Percentiles rank a stretch among this genome's conserved stretches.
Conservation (phyloP, 2,329 filamentous ascomycete genomes). For the Raffaelea arxii region DNA sequence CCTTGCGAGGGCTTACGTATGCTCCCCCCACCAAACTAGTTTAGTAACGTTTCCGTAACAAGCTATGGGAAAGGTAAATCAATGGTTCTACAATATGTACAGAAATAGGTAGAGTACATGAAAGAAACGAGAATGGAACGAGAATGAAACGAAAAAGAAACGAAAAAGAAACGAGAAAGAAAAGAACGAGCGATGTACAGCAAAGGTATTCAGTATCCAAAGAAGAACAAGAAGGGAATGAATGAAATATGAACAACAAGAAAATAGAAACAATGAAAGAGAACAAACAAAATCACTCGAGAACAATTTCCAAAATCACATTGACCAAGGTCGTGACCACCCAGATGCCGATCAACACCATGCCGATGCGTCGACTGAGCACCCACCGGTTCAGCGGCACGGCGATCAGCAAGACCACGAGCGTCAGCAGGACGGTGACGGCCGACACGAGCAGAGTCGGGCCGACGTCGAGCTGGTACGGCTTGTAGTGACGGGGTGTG, state of each 20-base stretch:
- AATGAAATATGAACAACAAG: neutral
- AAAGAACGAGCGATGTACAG: neutral
- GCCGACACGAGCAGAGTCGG: slow-evolving; percentile 79
- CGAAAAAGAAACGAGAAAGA: neutral
- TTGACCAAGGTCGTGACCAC: slow-evolving; percentile 69
- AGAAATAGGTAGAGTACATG: neutral
- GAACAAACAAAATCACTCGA: slow-evolving; percentile 15
- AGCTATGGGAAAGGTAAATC: neutral
- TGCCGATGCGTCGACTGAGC: slow-evolving; percentile 74
- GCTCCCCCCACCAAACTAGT: too few species aligned
- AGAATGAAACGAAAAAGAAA: neutral
- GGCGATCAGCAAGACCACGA: slow-evolving; percentile 66
- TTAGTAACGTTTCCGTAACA: too few species aligned
- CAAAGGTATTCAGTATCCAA: neutral
- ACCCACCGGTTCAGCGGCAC: slow-evolving; percentile 83
- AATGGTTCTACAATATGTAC: neutral
- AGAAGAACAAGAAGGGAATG: neutral
- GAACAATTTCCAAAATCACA: slow-evolving; percentile 64
- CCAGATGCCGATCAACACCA: slow-evolving; percentile 73
- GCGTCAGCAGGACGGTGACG: slow-evolving; percentile 70
- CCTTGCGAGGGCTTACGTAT: too few species aligned
- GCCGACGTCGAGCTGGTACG: slow-evolving; percentile 76
- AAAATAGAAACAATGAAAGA: neutral
- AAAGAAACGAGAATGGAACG: neutral
- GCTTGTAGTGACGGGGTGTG: slow-evolving; percentile 54